Evolutionary conservation across 2,329 filamentous ascomycete species (phyloP), one percentile per base, ranked within the genome.

Genomic region (Exophiala aquamarina): DNA sequence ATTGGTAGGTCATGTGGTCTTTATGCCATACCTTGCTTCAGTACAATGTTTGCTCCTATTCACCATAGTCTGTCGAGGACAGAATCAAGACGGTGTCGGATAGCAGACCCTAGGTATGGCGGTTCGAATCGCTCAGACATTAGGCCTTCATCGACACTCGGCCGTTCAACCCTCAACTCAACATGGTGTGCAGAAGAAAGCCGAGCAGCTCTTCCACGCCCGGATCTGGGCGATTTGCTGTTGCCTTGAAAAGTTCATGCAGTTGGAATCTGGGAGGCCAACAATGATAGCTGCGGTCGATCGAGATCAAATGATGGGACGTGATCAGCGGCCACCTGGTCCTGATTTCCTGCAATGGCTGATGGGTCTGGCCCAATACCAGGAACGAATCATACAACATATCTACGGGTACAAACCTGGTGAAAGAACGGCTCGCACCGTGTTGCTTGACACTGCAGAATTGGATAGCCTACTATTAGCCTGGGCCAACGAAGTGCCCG

Each of bases 391-490:
- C 32, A 34, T n/a, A 14, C 6, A 34, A 34, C 32, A 34, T n/a
- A 34, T 34, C 32, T 34, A 34, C n/a, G 32, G 32, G n/a, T n/a
- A 34, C 32, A 34, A 34, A 34, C 32, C 32, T 14, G 32, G 32
- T 14, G 6, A 34, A 34, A n/a, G 32, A 18, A 34, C 32, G 13
- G 32, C 32, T 18, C 13, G 17, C 13, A 18, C 13, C 6, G 17
- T 34, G 7, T 18, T 34, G 14, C 13, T 34, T n/a, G 13, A 34
- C 17, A 18, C 32, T 5, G 32, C 13, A 5, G 13, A 34, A 14
- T 7, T 34, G 7, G 32, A 34, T 18, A 7, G 32, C 14, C 13
- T 18, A 14, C n/a, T 34, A 8, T 18, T 34, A 8, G 32, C 32
- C 13, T 34, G 32, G 32, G 13, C 32, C 7, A 34, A 34, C n/a